A percentile compares a stretch with the other conserved stretches of the same genome.
These are phyloP conservation scores for Xylaria venustula DNA, from an alignment of 495 filamentous ascomycete genomes.

Conservation along the genomic window DNA sequence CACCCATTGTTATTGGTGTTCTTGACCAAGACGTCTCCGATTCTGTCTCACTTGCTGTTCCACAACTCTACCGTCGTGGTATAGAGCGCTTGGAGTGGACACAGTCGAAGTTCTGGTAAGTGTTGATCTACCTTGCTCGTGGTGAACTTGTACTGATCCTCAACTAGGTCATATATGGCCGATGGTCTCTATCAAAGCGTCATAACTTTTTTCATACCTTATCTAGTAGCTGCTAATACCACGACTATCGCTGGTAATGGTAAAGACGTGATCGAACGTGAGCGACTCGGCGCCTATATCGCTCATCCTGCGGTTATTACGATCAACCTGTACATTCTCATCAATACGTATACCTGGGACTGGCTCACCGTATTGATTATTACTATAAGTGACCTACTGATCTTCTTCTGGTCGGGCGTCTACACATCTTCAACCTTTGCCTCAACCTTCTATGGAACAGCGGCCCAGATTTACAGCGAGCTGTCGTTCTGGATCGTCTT, in stretches of 20 bases:
- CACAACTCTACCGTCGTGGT: constrained; percentile 91
- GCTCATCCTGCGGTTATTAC: constrained; percentile 74
- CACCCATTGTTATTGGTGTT: constrained; percentile 94
- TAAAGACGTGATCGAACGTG: constrained; percentile 67
- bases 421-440: constrained; percentile 63
- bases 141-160: constrained; percentile 26
- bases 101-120: constrained; percentile 91
- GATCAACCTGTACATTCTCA: constrained; percentile 89
- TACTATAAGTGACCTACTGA: constrained; percentile 74
- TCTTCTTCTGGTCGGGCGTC: constrained; percentile 96
- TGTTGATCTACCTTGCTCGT: constrained; percentile 3
- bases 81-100: constrained; percentile 99
- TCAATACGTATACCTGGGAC: constrained; percentile 98
- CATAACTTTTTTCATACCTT: constrained; percentile 90
- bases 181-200: constrained; percentile 95
- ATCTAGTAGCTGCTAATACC: constrained; percentile 68
- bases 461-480: constrained; percentile 73
- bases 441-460: constrained; percentile 72
- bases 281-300: constrained; percentile 80
- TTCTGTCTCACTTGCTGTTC: constrained; percentile 88
- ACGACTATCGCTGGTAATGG: constrained; percentile 68
- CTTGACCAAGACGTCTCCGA: constrained; percentile 97
- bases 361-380: constrained; percentile 87
- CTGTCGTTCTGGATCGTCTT: constrained; percentile 83
- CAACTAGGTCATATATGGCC: constrained; percentile 80